Evolutionary conservation across 2,329 filamentous ascomycete species (phyloP).

Genomic region (Lachnellula hyalina): DNA sequence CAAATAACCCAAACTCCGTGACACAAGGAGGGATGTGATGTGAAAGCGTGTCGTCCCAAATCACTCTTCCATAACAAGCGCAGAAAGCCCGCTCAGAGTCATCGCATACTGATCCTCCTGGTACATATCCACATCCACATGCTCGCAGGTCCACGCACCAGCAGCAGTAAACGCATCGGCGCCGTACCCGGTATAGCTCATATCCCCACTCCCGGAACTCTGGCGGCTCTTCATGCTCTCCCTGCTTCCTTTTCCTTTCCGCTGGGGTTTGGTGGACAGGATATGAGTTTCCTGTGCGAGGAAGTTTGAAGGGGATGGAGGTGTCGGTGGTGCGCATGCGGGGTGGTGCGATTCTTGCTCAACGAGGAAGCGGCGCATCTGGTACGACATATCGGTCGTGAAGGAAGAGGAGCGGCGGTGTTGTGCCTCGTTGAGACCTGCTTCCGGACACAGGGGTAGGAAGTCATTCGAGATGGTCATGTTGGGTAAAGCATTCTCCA

Average conservation of each 20-base stretch:
- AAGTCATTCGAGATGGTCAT: slow-evolving; percentile 8
- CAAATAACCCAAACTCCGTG: neutral
- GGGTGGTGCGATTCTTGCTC: slow-evolving; percentile 5
- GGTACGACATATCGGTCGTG: slow-evolving; percentile 12
- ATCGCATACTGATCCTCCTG: slow-evolving; percentile 7
- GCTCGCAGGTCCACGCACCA: slow-evolving; percentile 17
- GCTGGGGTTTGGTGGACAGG: neutral
- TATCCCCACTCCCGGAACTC: slow-evolving; percentile 15
- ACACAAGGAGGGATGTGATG: too few relatives aligned
- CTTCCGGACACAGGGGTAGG: slow-evolving; percentile 9
- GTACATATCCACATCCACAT: neutral
- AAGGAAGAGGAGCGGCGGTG: slow-evolving; percentile 13
- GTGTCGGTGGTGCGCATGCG: neutral
- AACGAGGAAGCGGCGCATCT: slow-evolving; percentile 15
- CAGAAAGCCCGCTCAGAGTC: slow-evolving; percentile 16
- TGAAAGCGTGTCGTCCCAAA: neutral
- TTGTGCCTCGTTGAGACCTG: slow-evolving; percentile 11
- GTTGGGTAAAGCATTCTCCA: slow-evolving; percentile 18
- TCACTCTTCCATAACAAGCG: slow-evolving; percentile 5
- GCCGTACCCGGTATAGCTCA: slow-evolving; percentile 8
- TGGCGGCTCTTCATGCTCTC: slow-evolving; percentile 12
- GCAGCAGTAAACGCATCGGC: slow-evolving; percentile 9
- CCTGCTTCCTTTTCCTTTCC: slow-evolving; percentile 16
- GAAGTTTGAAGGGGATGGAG: neutral
- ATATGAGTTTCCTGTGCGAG: slow-evolving; percentile 10